Conservation (phyloP, 305 asterid species). For the Rubia peregrina region DNA sequence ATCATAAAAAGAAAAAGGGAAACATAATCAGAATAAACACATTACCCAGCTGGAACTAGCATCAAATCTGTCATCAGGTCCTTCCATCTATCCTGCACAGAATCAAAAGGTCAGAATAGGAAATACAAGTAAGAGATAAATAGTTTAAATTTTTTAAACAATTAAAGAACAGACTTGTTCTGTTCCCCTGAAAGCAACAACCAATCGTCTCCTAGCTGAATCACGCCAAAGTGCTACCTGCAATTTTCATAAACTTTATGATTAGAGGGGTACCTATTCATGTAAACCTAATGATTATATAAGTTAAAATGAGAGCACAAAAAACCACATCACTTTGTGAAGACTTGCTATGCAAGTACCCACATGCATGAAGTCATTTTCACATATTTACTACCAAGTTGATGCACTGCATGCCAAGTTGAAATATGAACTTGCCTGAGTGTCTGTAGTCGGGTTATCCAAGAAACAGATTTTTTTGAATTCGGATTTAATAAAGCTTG, state of each 20-base stretch:
- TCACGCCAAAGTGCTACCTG: constrained; percentile 98
- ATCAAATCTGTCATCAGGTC: constrained; percentile 84
- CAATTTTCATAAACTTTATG: constrained; percentile 24
- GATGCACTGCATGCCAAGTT: background rate
- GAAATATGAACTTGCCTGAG: constrained; percentile 57
- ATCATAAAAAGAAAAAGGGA: background rate
- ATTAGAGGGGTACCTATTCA: constrained; percentile 6
- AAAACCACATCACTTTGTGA: background rate
- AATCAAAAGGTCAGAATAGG: constrained; percentile 27
- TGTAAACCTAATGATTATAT: background rate
- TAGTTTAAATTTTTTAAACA: constrained; percentile 1
- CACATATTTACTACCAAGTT: background rate
- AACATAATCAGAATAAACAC: constrained; percentile 12
- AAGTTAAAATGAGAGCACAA: background rate
- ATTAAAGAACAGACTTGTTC: constrained; percentile 65
- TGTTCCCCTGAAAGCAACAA: constrained; percentile 97
- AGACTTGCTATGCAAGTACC: background rate
- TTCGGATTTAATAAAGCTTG: constrained; percentile 94
- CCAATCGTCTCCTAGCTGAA: constrained; percentile 63
- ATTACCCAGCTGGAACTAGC: constrained; percentile 95
- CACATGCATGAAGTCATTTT: background rate
- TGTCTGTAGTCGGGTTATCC: constrained; percentile 82
- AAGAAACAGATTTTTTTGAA: constrained; percentile 87
- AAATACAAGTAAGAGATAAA: constrained; percentile 1
- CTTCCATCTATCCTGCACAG: constrained; percentile 80